Conservation (phyloP, 1,284 basidiomycete species). For the Ceratobasidium papillatum region DNA sequence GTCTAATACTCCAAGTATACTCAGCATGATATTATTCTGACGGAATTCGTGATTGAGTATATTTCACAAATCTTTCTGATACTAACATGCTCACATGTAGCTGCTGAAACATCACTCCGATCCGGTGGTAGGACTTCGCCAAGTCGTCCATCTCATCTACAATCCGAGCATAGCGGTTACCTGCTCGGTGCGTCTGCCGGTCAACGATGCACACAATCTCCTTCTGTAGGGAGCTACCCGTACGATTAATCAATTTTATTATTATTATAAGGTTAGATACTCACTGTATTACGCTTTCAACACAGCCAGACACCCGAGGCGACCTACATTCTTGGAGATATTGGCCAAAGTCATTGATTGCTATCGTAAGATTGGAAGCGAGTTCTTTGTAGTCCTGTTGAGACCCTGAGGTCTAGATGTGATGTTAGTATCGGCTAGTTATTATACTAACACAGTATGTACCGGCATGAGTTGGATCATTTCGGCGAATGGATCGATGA, state of each 20-base stretch:
- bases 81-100: background rate
- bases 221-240: background rate
- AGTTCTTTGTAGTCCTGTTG: background rate
- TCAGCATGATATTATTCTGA: background rate
- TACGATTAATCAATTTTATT: background rate
- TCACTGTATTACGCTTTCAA: background rate
- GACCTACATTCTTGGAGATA: background rate
- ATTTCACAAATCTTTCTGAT: no score
- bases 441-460: no score
- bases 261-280: background rate
- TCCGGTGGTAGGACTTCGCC: background rate
- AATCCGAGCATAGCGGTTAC: background rate
- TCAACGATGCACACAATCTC: background rate
- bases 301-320: background rate
- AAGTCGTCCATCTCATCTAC: background rate
- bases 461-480: no score
- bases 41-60: no score
- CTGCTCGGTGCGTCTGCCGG: background rate
- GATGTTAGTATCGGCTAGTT: no score
- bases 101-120: background rate
- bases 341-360: background rate
- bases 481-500: no score
- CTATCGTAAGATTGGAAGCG: background rate
- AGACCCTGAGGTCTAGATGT: no score
- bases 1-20: background rate